Percentiles rank a stretch among this genome's conserved stretches.
Conservation (phyloP, 345 rosid species). For the Microthlaspi erraticum region DNA sequence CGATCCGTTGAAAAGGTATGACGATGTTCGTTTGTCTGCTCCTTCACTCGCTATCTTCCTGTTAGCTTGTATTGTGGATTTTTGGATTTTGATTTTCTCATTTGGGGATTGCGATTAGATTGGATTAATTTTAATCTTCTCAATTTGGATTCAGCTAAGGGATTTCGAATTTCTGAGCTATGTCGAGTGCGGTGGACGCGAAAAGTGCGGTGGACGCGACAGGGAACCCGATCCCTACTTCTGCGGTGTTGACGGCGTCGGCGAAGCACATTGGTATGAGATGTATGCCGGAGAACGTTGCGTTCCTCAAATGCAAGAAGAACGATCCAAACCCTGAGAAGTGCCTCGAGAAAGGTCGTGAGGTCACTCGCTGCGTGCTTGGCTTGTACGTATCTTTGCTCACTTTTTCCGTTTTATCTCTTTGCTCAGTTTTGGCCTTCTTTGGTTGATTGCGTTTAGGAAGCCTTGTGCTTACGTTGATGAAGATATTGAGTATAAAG, state of each 20-base stretch:
- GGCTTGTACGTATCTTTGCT: conserved; percentile 60
- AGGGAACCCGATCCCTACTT: conserved; percentile 92
- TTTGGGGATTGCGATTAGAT: conserved; percentile 14
- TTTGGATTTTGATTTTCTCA: background rate
- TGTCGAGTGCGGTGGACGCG: conserved; percentile 78
- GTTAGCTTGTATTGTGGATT: background rate
- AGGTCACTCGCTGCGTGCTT: conserved; percentile 96
- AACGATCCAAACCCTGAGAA: conserved; percentile 98
- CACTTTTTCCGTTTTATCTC: background rate
- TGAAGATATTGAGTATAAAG: background rate
- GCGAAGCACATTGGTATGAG: conserved; percentile 79
- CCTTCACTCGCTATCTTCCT: background rate
- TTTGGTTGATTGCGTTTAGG: conserved; percentile 2
- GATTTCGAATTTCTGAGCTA: conserved; percentile 43
- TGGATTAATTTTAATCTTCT: conserved; percentile 10
- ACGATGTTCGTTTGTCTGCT: conserved; percentile 19
- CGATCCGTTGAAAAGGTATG: conserved; percentile 42
- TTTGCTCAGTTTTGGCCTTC: conserved; percentile 4
- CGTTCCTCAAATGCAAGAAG: conserved; percentile 94
- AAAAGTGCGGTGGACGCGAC: conserved; percentile 66
- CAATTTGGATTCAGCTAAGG: conserved; percentile 6
- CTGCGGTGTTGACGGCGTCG: conserved; percentile 86
- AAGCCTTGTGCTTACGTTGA: background rate
- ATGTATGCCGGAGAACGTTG: conserved; percentile 80
- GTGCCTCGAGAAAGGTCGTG: conserved; percentile 91